Conservation (phyloP, 345 rosid species). For the Eutrema heterophyllum region DNA sequence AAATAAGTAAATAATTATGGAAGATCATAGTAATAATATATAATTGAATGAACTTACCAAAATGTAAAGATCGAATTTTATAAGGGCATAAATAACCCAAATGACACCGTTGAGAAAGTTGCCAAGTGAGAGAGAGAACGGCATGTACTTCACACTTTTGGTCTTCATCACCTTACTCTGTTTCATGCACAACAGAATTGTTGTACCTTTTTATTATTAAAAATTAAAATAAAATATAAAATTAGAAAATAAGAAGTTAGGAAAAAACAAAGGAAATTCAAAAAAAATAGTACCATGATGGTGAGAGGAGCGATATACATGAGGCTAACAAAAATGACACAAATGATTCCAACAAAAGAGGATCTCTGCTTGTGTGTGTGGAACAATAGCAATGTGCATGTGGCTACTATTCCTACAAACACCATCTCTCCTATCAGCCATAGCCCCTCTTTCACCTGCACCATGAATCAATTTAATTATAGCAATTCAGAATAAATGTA, state of each 20-base stretch:
- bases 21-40: background rate
- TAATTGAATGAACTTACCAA: conserved; percentile 30
- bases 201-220: background rate
- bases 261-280: background rate
- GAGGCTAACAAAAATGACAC: conserved; percentile 33
- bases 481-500: background rate
- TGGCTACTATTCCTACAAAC: conserved; percentile 32
- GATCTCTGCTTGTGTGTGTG: conserved; percentile 34
- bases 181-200: background rate
- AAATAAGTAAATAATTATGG: background rate
- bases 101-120: conserved; percentile 39
- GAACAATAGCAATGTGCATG: conserved; percentile 32
- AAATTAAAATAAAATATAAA: background rate
- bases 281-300: conserved; percentile 40
- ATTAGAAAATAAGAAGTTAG: background rate
- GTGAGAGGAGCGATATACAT: conserved; percentile 64
- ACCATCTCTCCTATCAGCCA: conserved; percentile 32
- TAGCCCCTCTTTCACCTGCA: conserved; percentile 32
- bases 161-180: conserved; percentile 48
- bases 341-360: conserved; percentile 32
- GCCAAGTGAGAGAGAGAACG: conserved; percentile 45
- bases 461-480: background rate
- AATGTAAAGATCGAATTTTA: conserved; percentile 42
- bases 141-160: conserved; percentile 59
- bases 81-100: conserved; percentile 47